Percentiles rank a stretch among this genome's conserved stretches.
Evolutionary conservation across 2,329 filamentous ascomycete genomes (phyloP).

Genomic region (Aspergillus felis): DNA sequence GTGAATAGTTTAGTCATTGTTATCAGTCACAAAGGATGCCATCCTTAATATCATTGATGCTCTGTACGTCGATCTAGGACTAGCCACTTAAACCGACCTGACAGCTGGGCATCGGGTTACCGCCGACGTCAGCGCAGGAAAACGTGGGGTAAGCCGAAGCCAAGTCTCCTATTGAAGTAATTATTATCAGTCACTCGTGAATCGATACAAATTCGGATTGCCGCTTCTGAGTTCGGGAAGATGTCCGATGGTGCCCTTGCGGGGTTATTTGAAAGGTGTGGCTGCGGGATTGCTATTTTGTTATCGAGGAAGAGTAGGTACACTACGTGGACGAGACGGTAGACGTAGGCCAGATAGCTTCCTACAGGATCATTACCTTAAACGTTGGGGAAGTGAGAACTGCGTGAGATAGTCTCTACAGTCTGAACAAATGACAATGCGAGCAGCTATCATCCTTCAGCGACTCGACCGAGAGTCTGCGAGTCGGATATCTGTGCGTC

Average conservation of each 20-base stretch:
- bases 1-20: neutral
- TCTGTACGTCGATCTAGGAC: neutral
- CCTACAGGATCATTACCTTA: neutral
- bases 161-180: neutral
- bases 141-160: no score
- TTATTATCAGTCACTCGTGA: neutral
- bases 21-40: no score
- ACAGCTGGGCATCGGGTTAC: neutral
- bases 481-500: neutral
- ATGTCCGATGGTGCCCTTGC: slow-evolving; percentile 2
- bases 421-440: no score
- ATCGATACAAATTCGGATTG: slow-evolving; percentile 1
- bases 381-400: neutral
- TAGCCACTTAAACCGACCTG: neutral
- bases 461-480: neutral
- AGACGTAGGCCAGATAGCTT: neutral
- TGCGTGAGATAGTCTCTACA: no score
- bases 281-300: neutral
- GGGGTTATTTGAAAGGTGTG: neutral
- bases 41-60: no score
- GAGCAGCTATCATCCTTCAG: neutral
- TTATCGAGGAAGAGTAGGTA: no score
- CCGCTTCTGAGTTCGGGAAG: slow-evolving; percentile 6
- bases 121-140: no score
- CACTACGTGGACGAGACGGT: no score